phyloP scores from a whole-genome alignment of 2,329 filamentous ascomycete species.

The Sarocladium strictum region DNA sequence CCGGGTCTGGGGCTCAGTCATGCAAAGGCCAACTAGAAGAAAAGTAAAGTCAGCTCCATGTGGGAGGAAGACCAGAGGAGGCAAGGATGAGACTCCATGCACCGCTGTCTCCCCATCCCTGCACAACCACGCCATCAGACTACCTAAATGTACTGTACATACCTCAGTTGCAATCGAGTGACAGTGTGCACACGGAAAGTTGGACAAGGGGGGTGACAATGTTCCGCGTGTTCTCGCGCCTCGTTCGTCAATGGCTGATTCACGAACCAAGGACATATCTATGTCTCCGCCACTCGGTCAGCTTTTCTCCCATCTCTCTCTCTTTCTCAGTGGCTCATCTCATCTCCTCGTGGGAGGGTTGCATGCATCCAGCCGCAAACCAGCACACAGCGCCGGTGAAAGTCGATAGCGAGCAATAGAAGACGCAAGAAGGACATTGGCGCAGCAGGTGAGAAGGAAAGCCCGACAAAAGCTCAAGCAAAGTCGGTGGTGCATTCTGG shows the following conservation, averaged over 20 bases:
- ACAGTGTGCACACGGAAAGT: neutral
- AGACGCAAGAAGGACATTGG: neutral
- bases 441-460: too few relatives aligned
- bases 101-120: neutral
- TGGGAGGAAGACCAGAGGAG: too few relatives aligned
- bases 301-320: neutral
- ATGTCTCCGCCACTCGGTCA: neutral
- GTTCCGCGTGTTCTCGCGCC: neutral
- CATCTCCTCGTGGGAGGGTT: neutral
- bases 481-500: slow-evolving; percentile 1
- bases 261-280: neutral
- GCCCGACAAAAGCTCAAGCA: neutral
- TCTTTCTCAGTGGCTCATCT: too few relatives aligned
- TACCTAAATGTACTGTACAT: too few relatives aligned
- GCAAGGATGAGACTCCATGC: neutral
- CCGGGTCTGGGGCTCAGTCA: too few relatives aligned
- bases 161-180: neutral
- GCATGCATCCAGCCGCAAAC: neutral
- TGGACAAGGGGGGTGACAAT: neutral
- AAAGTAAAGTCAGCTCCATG: too few relatives aligned
- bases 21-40: neutral
- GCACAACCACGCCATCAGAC: neutral
- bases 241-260: slow-evolving; percentile 1
- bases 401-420: neutral
- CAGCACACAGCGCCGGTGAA: neutral